phyloP scores from a whole-genome alignment of 2,329 filamentous ascomycete genomes.

The Lasiodiplodia sp. region DNA sequence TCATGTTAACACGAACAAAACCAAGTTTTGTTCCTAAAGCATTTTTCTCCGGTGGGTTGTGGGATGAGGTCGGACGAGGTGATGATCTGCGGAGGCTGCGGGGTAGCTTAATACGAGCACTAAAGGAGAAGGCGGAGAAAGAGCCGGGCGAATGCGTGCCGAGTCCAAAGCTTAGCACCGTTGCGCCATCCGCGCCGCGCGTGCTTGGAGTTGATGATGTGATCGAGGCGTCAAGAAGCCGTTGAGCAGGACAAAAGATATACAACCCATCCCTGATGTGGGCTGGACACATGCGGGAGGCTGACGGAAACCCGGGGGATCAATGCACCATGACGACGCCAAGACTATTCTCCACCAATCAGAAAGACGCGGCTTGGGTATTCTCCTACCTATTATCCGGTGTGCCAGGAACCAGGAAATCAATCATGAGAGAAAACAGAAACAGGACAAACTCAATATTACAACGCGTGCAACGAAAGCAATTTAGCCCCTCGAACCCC shows the following conservation, averaged over 20 bases:
- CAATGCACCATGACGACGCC: slow-evolving; percentile 13
- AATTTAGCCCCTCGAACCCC: not conserved
- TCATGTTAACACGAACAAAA: not conserved
- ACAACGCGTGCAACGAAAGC: not conserved
- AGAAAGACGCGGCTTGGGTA: slow-evolving; percentile 1
- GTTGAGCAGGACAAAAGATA: not conserved
- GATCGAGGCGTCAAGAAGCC: not conserved
- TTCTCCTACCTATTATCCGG: slow-evolving; percentile 17
- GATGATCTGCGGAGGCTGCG: slow-evolving; percentile 28
- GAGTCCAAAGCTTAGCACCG: not conserved
- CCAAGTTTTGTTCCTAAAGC: slow-evolving; percentile 1
- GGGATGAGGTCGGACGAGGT: slow-evolving; percentile 23
- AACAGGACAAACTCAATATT: not conserved
- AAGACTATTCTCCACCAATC: slow-evolving; percentile 24
- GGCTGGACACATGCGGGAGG: slow-evolving; percentile 8
- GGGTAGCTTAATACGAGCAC: slow-evolving; percentile 20
- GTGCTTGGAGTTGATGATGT: not conserved
- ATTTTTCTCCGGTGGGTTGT: slow-evolving; percentile 25
- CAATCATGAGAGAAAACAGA: not conserved
- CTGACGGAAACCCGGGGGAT: not conserved
- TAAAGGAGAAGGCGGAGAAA: slow-evolving; percentile 17
- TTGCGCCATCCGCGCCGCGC: not conserved
- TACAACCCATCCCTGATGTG: slow-evolving; percentile 7
- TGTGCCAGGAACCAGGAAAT: not conserved
- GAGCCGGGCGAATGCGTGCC: slow-evolving; percentile 3